Base-by-base conservation (phyloP, 345 rosid genomes). In the Syzygium aqueum region DNA sequence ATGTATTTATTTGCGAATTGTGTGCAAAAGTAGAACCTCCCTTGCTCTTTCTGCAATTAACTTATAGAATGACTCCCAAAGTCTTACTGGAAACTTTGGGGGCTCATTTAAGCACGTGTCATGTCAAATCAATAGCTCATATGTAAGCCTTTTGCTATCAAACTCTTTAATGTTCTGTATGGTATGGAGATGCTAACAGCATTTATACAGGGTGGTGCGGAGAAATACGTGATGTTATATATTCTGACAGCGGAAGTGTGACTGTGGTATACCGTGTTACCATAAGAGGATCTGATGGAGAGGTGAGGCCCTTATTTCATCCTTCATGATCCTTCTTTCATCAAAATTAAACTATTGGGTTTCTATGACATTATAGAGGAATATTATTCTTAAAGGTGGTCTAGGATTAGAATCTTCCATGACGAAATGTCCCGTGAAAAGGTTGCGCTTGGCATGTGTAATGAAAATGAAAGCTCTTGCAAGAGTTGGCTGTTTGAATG, bases 221-320 rank as follows among this genome's bases (percentile, higher is more conserved):
- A 86, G 99, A 97, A 92, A 95, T 97, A 82, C 96, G 99, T 23
- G 99, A 97, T 93, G 98, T 96, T 52, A 95, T 97, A 86, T 97
- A 95, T 89, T 92, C 99, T 27, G 97, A 97, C 85, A 95, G 92
- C 84, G 98, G 98, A 85, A 94, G 93, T 87, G 97, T 97, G 77
- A 95, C 99, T 11, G 99, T 97, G 87, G 98, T 96, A 6, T 97
- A 96, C 90, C 99, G 99, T 88, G 96, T 97, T 88, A 96, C 98
- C 57, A 91, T 97, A 87, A 93, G 98, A 85, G 99, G 98, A 90
- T 96, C 99, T 65, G 99, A 97, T 90, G 98, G 98, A 89, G 99
- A 97, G 98, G 99, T 97, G 40, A 84, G 91, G 78, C 89, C 86
- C 88, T 77, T 88, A 28, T 86, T 82, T 77, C 27, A 52, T 51